Evolutionary conservation across 2,329 filamentous ascomycete species (phyloP), one percentile per base, ranked within the genome.

Genomic region (Alternaria rosae): DNA sequence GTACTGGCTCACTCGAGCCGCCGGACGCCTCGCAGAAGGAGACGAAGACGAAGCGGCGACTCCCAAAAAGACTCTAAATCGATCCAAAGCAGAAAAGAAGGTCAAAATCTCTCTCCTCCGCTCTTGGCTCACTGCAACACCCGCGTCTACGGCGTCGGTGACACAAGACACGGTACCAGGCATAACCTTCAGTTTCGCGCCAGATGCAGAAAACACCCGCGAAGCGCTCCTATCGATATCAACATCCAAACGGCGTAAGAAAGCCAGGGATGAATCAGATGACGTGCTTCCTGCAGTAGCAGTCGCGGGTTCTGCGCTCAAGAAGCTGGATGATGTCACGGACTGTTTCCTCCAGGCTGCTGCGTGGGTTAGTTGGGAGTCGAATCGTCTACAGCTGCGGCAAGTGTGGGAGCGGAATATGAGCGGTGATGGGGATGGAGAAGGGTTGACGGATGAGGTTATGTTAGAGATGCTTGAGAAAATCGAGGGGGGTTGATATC

Each of bases 301-400:
- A 48, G 43, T 57, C 15, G 30, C 55, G 4, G 62, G 53, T 1
- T 9, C 43, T 7, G 65, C 72, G 23, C 65, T 68, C 50, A 75
- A 64, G 61, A 95, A 95, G 78, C 78, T 94, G 55, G 92, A 96
- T 77, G 92, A 96, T 80, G 79, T 96, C 52, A 91, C 92, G 0
- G 92, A 96, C 80, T 91, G 89, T 74, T 80, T 95, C 25, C 76
- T 95, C 56, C 92, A 96, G 77, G 92, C 89, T 3, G 83, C 92
- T 61, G 89, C 91, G 3, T 94, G 91, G 88, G 78, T 92, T 38
- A 84, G 88, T 62, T 96, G 92, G 92, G 87, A 93, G 73, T 80
- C 84, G 68, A 91, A 91, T 68, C 63, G 78, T 20, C 42, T 59
- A 42, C 70, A 72, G 53, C 54, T 73, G 5, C 23, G 23, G 11